Base-by-base conservation (phyloP, 148 eudicot genomes). In the Rhododendron mucronatum region DNA sequence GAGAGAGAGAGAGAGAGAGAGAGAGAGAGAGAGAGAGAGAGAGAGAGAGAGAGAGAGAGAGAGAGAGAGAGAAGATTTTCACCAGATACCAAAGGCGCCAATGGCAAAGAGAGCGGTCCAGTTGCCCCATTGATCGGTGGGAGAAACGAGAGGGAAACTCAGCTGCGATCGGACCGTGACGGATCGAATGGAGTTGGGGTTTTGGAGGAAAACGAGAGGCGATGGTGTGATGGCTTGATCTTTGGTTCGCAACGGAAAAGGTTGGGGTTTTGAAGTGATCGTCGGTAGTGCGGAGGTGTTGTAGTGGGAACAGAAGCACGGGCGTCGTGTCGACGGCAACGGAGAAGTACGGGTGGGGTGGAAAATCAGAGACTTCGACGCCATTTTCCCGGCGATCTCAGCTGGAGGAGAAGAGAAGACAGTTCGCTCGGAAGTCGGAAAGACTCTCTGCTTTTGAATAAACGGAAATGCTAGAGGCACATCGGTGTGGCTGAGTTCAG, bases 31-130 rank as follows among this genome's bases (percentile, higher is more conserved):
- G 35, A 33, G 35, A 33, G 35, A 33, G 35, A 33, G 35, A n/a
- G 33, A 47, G 8, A 15, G 45, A 2, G 35, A 33, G 35, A 33
- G 35, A 33, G 35, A 33, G 35, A 33, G 35, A 33, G 35, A 33
- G 35, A n/a, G 33, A 47, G 8, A 47, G 69, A 39, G 33, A 48
- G 18, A 57, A 44, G 37, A 6, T 23, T 15, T 13, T 33, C 92
- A 96, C 98, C 98, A 96, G 85, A 92, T 87, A 82, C 98, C 96
- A 76, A 96, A 93, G 53, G 98, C 94, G 47, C 92, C 98, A 47
- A 91, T 87, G 84, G 96, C 89, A 75, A 96, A 90, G 73, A 96
- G 98, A 77, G 91, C 93, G 67, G 98, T 89, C 98, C 96, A 96
- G 35, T 89, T 90, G 88, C 96, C 98, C 98, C 98, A 96, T 5